Conservation (phyloP, 441 rosid genomes). For the Rhodomyrtus psidioides region DNA sequence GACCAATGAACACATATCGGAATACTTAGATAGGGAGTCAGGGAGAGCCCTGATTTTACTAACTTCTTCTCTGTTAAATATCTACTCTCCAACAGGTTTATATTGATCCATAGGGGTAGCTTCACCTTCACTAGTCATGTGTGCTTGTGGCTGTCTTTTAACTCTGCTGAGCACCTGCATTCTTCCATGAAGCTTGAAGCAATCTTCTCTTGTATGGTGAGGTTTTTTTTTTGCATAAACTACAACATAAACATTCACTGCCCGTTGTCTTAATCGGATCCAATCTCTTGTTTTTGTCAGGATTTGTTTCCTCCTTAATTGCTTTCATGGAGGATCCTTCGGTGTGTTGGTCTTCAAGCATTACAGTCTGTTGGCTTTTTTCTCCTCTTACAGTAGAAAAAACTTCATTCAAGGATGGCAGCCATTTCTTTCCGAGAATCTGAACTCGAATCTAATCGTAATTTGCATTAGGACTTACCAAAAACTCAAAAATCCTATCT, state of each 20-base stretch:
- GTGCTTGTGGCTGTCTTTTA: too few relatives aligned
- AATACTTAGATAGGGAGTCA: neutral
- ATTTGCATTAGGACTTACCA: neutral
- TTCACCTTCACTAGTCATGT: too few relatives aligned
- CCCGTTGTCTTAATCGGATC: too few relatives aligned
- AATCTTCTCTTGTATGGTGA: too few relatives aligned
- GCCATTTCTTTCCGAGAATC: neutral
- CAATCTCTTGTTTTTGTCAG: neutral
- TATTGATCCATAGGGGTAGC: too few relatives aligned
- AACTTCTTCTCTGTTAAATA: neutral
- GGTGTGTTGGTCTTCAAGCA: neutral
- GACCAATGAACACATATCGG: neutral
- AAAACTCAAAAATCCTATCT: neutral
- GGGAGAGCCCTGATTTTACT: neutral
- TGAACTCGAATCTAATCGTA: neutral
- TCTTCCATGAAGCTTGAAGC: too few relatives aligned
- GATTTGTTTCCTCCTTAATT: neutral
- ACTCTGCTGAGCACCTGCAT: too few relatives aligned
- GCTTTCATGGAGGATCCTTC: neutral
- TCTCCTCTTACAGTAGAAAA: neutral
- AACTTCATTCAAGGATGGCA: neutral
- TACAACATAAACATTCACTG: too few relatives aligned
- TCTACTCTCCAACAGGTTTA: neutral
- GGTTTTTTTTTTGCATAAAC: too few relatives aligned
- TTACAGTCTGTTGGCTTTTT: neutral